These are phyloP conservation scores for Sugiyamaella pinicola DNA, from an alignment of 1,139 yeast species.

Conservation along the genomic window DNA sequence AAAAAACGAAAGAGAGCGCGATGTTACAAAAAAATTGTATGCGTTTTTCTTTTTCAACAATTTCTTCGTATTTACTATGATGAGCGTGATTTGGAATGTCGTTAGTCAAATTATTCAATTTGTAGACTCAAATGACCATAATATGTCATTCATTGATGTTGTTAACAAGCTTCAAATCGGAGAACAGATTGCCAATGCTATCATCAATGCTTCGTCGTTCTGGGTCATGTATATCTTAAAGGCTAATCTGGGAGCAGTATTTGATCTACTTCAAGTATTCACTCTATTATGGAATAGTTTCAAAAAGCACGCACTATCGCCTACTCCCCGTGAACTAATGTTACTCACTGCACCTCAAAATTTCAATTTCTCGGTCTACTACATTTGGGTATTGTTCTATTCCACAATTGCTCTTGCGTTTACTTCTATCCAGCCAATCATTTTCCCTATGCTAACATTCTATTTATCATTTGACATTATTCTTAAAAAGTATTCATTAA, in stretches of 20 bases:
- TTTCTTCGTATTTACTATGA: constrained; percentile 43
- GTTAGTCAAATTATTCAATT: constrained; percentile 40
- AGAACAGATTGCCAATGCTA: constrained; percentile 42
- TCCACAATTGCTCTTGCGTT: constrained; percentile 45
- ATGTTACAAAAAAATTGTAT: constrained; percentile 45
- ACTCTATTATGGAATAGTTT: constrained; percentile 37
- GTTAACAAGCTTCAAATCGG: constrained; percentile 36
- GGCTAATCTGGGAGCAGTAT: constrained; percentile 40
- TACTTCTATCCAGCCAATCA: constrained; percentile 46
- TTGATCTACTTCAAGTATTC: constrained; percentile 42
- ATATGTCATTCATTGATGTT: constrained; percentile 32
- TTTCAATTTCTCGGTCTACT: constrained; percentile 43
- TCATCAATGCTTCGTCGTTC: constrained; percentile 46
- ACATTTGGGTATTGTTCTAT: constrained; percentile 44
- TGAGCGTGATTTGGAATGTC: constrained; percentile 46
- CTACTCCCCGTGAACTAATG: constrained; percentile 45
- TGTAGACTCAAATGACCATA: constrained; percentile 28
- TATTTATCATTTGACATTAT: constrained; percentile 41
- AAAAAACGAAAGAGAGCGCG: constrained; percentile 44
- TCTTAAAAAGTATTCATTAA: constrained; percentile 43
- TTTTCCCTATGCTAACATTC: constrained; percentile 42
- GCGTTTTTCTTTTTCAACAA: constrained; percentile 46
- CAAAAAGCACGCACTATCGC: constrained; percentile 37
- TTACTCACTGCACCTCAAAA: constrained; percentile 44
- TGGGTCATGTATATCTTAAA: constrained; percentile 48